These are phyloP conservation scores for Rhododendron ferrugineum DNA, from an alignment of 148 eudicot genomes.

Conservation along the genomic window DNA sequence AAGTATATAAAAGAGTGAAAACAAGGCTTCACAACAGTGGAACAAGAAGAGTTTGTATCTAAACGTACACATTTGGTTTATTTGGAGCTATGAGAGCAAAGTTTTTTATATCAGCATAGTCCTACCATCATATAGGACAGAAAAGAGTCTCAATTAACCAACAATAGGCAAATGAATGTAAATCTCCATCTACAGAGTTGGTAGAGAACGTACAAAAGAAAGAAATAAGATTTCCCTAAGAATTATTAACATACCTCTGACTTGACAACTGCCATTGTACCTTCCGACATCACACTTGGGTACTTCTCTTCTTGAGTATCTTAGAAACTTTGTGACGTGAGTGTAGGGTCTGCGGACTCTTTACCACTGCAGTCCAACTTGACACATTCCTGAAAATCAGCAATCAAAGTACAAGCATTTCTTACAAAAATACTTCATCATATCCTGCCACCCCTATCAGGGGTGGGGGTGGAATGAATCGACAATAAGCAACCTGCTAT, in stretches of 20 bases:
- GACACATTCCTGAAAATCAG: not conserved
- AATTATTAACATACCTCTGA: conserved; percentile 42
- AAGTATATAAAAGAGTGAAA: not conserved
- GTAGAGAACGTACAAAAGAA: not conserved
- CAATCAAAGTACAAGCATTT: conserved; percentile 5
- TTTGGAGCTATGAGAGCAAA: not conserved
- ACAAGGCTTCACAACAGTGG: not conserved
- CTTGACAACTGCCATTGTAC: conserved; percentile 58
- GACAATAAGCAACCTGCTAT: not conserved
- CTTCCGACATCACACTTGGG: conserved; percentile 31
- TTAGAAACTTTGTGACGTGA: not conserved
- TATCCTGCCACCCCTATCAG: not conserved
- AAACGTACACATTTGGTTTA: not conserved
- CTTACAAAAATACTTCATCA: not conserved
- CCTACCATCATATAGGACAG: not conserved
- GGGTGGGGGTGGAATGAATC: not conserved
- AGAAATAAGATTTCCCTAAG: not conserved
- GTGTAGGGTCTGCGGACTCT: not conserved
- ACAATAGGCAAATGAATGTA: not conserved
- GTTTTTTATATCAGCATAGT: not conserved
- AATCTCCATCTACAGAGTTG: not conserved
- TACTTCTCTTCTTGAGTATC: not conserved
- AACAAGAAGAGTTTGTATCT: not conserved
- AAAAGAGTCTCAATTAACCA: not conserved
- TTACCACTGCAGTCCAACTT: not conserved